A percentile compares a stretch with the other conserved stretches of the same genome.
Conservation (phyloP, 176 grass and related monocot species). For the Bolboschoenus planiculmis region DNA sequence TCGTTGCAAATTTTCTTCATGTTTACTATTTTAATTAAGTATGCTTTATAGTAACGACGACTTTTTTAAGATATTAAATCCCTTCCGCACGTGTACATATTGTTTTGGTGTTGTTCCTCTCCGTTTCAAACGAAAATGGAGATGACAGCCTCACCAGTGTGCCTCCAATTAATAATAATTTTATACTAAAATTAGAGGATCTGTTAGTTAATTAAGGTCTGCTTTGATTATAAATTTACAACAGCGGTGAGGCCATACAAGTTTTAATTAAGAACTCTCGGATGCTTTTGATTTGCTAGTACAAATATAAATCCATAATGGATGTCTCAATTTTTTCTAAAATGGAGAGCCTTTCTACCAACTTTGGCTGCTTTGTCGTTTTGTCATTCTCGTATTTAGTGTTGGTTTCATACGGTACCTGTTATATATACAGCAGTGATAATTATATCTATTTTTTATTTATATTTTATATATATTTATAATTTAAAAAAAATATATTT, state of each 20-base stretch:
- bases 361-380: constrained; percentile 5
- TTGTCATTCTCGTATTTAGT: neutral
- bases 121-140: neutral
- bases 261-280: neutral
- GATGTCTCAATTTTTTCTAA: neutral
- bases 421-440: too few relatives aligned
- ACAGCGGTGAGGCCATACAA: too few relatives aligned
- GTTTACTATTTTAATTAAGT: neutral
- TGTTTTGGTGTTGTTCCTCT: neutral
- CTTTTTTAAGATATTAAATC: neutral
- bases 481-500: too few relatives aligned
- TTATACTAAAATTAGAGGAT: too few relatives aligned
- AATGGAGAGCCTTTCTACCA: neutral
- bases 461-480: too few relatives aligned
- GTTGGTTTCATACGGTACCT: neutral
- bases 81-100: neutral
- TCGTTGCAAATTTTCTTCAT: neutral
- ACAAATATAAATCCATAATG: too few relatives aligned
- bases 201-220: too few relatives aligned
- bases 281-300: too few relatives aligned
- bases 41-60: neutral
- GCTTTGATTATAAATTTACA: too few relatives aligned
- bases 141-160: neutral
- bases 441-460: too few relatives aligned
- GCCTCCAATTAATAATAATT: neutral